Conservation (phyloP, 1,284 basidiomycete species). For the Cryptococcus jaspeensis region DNA sequence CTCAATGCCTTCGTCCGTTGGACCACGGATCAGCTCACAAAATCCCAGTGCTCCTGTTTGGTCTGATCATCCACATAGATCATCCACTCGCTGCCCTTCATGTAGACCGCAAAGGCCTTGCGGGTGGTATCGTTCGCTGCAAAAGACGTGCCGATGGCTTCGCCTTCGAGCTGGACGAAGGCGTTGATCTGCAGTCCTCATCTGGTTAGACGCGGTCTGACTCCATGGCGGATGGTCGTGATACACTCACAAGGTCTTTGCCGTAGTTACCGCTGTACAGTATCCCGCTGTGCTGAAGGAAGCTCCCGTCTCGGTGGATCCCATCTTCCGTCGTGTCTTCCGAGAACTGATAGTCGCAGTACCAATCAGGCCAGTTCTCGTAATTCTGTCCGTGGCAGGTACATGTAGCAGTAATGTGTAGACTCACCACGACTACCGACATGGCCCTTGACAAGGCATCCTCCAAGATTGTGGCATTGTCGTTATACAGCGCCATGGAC, state of each 20-base stretch:
- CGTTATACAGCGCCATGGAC: constrained; percentile 23
- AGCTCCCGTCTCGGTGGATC: constrained; percentile 63
- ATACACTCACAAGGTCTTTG: constrained; percentile 58
- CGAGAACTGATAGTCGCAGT: constrained; percentile 11
- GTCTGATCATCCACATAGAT: constrained; percentile 62
- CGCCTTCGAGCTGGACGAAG: constrained; percentile 34
- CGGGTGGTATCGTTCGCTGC: constrained; percentile 53
- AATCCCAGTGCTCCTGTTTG: constrained; percentile 63
- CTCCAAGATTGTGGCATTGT: constrained; percentile 18
- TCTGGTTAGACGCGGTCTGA: no score
- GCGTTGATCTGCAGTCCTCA: constrained; percentile 20
- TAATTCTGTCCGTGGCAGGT: neutral
- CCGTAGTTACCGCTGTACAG: constrained; percentile 66
- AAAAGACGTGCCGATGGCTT: constrained; percentile 59
- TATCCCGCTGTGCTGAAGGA: constrained; percentile 62
- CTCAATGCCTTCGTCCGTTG: neutral
- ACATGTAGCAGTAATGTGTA: neutral
- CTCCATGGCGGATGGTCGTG: no score
- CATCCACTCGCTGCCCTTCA: constrained; percentile 65
- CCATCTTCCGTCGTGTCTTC: constrained; percentile 55
- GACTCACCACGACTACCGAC: constrained; percentile 14
- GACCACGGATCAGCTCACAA: constrained; percentile 53
- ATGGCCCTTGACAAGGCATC: constrained; percentile 26
- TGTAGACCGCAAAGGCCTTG: constrained; percentile 56
- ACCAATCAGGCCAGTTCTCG: no score